Evolutionary conservation across 352 stramenopile genomes (phyloP).

Genomic region (Thalassiosira mediterranea): DNA sequence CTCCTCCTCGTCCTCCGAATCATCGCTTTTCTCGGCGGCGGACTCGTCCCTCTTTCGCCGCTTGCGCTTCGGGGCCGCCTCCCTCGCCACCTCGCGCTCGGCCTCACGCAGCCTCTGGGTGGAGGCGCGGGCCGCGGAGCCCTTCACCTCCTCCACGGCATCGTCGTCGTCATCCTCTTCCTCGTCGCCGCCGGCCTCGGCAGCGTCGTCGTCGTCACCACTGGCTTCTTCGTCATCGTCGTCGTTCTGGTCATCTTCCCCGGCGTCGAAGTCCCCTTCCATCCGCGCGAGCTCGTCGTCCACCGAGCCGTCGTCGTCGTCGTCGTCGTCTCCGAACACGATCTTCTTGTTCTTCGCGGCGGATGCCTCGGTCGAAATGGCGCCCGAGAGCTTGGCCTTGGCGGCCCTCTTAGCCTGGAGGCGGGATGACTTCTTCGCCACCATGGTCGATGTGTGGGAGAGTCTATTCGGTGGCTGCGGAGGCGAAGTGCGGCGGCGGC

Average conservation of each 20-base stretch:
- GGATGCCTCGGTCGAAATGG: conserved; percentile 15
- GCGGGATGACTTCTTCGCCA: not conserved
- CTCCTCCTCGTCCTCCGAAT: conserved; percentile 11
- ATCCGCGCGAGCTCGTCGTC: not conserved
- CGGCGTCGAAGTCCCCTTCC: not conserved
- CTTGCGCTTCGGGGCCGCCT: conserved; percentile 34
- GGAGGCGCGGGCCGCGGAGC: conserved; percentile 35
- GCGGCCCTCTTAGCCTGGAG: conserved; percentile 30
- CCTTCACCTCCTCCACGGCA: conserved; percentile 45
- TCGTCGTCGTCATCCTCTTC: conserved; percentile 33
- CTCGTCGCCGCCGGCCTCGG: not conserved
- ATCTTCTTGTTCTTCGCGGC: conserved; percentile 44
- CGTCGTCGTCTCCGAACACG: conserved; percentile 32
- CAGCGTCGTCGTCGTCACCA: not conserved
- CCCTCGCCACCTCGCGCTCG: conserved; percentile 33
- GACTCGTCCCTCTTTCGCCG: conserved; percentile 31
- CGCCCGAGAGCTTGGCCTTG: conserved; percentile 42
- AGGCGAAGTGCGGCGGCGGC: not conserved
- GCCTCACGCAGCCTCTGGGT: conserved; percentile 36
- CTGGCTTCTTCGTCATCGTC: not conserved
- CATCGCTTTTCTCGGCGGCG: not conserved
- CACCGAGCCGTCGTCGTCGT: conserved; percentile 15
- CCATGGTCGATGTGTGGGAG: not conserved
- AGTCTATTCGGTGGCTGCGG: not conserved
- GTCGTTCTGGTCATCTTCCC: conserved; percentile 5